Evolutionary conservation across 371 early-diverging fungal species (phyloP).

Genomic region (Entomophthora muscae): DNA sequence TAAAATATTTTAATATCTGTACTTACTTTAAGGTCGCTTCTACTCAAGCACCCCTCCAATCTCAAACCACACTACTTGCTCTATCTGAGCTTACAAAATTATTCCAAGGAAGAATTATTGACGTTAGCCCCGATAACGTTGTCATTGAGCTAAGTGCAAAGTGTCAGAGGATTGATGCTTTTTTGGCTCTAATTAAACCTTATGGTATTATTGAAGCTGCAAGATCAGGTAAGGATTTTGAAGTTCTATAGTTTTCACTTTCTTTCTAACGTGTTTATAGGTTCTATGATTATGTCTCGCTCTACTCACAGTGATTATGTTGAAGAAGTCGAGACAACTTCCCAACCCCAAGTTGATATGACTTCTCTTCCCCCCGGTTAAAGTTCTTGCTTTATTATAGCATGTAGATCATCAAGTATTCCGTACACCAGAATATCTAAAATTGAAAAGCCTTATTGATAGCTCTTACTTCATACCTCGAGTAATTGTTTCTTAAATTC

Average conservation of each 20-base stretch:
- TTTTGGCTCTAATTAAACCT: slow-evolving; percentile 74
- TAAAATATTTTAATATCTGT: background rate
- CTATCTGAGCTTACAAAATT: slow-evolving; percentile 62
- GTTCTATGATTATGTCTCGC: slow-evolving; percentile 88
- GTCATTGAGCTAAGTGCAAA: slow-evolving; percentile 76
- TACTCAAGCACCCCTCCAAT: background rate
- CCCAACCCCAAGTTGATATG: slow-evolving; percentile 44
- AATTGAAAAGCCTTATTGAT: no score
- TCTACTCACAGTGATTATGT: slow-evolving; percentile 51
- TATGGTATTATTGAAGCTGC: slow-evolving; percentile 88
- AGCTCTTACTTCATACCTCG: no score
- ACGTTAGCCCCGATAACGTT: slow-evolving; percentile 63
- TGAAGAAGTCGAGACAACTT: slow-evolving; percentile 26
- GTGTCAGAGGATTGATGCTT: slow-evolving; percentile 66
- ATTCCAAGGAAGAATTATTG: slow-evolving; percentile 73
- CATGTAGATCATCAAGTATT: no score
- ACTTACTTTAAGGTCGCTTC: background rate
- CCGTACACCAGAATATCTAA: no score
- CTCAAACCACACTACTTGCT: slow-evolving; percentile 4
- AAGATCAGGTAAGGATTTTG: slow-evolving; percentile 42
- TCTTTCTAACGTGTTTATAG: slow-evolving; percentile 15
- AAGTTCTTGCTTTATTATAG: no score
- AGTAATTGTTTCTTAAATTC: no score
- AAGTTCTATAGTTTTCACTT: background rate
- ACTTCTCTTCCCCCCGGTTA: slow-evolving; percentile 86